Conservation (phyloP, 495 filamentous ascomycete species). For the Xylaria venustula region DNA sequence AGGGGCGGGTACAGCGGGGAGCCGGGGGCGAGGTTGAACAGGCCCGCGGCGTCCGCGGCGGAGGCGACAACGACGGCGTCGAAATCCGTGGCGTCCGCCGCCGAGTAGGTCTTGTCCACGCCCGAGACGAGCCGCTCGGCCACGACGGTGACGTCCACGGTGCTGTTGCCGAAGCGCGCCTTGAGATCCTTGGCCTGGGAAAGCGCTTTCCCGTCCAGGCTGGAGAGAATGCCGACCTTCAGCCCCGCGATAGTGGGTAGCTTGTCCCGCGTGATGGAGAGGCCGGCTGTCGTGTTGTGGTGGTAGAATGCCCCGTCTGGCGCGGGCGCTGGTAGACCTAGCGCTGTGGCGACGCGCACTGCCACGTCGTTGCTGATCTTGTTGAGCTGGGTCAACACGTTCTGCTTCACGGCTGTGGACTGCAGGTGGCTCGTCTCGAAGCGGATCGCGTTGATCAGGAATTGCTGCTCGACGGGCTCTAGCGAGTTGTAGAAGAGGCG, state of each 20-base stretch:
- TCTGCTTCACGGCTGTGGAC: slow-evolving; percentile 55
- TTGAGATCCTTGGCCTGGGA: slow-evolving; percentile 49
- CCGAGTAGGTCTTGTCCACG: slow-evolving; percentile 69
- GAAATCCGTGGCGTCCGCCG: slow-evolving; percentile 67
- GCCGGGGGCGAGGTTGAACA: slow-evolving; percentile 42
- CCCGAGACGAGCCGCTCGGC: slow-evolving; percentile 57
- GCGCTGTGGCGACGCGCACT: slow-evolving; percentile 59
- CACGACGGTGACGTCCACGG: slow-evolving; percentile 60
- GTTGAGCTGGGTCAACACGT: slow-evolving; percentile 71
- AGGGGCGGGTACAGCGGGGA: slow-evolving; percentile 62
- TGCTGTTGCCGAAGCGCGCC: slow-evolving; percentile 38
- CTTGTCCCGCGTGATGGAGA: slow-evolving; percentile 59
- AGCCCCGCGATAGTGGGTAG: slow-evolving; percentile 62
- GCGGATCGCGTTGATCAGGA: slow-evolving; percentile 74
- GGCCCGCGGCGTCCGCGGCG: slow-evolving; percentile 45
- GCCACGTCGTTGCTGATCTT: slow-evolving; percentile 68
- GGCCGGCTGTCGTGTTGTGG: slow-evolving; percentile 61
- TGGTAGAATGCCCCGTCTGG: slow-evolving; percentile 69
- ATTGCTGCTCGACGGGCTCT: slow-evolving; percentile 66
- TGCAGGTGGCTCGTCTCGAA: slow-evolving; percentile 66
- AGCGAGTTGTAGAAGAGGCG: slow-evolving; percentile 79
- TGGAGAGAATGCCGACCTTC: slow-evolving; percentile 66
- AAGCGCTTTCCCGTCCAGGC: slow-evolving; percentile 34
- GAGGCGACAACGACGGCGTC: slow-evolving; percentile 65
- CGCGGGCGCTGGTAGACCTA: slow-evolving; percentile 56